Conservation (phyloP, 2,329 filamentous ascomycete genomes). For the Claviceps fusiformis region DNA sequence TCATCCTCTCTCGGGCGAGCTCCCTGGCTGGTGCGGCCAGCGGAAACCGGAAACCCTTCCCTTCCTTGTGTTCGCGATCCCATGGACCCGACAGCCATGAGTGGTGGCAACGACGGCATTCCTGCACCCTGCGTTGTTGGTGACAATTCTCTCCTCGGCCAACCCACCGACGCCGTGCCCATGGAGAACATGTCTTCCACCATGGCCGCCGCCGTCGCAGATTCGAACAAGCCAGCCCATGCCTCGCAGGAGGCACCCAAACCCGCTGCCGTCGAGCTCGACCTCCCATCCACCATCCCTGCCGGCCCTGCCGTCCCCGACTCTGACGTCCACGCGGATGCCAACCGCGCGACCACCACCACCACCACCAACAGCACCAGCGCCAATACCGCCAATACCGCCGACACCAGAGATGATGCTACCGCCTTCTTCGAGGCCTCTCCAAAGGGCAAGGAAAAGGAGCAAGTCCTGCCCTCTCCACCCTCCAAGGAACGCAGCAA, state of each 20-base stretch:
- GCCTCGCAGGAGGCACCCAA: conserved; percentile 8
- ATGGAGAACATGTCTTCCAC: conserved; percentile 21
- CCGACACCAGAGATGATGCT: conserved; percentile 10
- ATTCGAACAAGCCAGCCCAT: conserved; percentile 9
- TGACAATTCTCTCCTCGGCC: conserved; percentile 18
- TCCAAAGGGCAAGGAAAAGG: conserved; percentile 23
- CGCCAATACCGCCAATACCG: not conserved
- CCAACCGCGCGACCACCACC: conserved; percentile 2
- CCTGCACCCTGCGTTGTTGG: conserved; percentile 6
- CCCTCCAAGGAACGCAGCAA: conserved; percentile 20
- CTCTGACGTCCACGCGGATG: conserved; percentile 6
- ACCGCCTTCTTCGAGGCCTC: conserved; percentile 7
- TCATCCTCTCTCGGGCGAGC: not conserved
- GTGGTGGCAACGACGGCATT: conserved; percentile 14
- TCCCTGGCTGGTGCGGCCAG: not conserved
- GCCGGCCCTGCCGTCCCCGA: too few species aligned
- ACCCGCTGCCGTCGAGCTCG: conserved; percentile 7
- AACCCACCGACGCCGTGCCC: conserved; percentile 23
- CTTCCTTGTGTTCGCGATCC: conserved; percentile 9
- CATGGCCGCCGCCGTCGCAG: conserved; percentile 2
- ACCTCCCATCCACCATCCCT: conserved; percentile 8
- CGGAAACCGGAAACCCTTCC: too few species aligned
- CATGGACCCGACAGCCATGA: conserved; percentile 18
- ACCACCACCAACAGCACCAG: not conserved
- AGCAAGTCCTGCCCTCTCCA: conserved; percentile 13